Percentiles rank a stretch among this genome's conserved stretches.
Conservation (phyloP, 78 protist species). For the Dictyostelium firmibasis region DNA sequence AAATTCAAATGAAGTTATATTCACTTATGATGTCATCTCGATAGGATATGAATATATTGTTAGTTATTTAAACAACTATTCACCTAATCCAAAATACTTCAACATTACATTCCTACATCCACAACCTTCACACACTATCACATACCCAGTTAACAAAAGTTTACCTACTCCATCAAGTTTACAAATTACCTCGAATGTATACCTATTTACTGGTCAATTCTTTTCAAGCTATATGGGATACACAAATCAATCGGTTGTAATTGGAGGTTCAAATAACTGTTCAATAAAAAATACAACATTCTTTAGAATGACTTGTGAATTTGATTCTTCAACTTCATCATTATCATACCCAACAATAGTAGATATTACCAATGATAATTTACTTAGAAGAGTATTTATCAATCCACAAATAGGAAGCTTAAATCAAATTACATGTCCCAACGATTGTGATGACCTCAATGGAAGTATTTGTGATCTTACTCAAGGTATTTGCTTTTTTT, state of each 20-base stretch:
- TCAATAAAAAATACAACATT: too few species aligned
- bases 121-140: not conserved
- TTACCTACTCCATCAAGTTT: not conserved
- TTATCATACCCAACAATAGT: not conserved
- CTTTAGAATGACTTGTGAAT: not conserved
- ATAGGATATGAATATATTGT: not conserved
- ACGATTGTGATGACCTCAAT: not conserved
- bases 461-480: not conserved
- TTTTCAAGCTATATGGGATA: too few species aligned
- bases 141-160: not conserved
- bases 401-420: not conserved
- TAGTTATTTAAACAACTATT: too few species aligned
- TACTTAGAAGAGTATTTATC: not conserved
- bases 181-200: not conserved
- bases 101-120: not conserved
- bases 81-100: not conserved
- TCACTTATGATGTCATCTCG: too few species aligned
- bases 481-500: not conserved
- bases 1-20: not conserved
- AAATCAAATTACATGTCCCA: not conserved
- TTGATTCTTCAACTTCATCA: not conserved
- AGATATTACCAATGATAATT: not conserved
- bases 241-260: too few species aligned
- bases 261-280: too few species aligned
- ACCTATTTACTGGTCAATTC: too few species aligned